Conservation (phyloP, 2,329 filamentous ascomycete genomes). For the Elsinoe fawcettii region DNA sequence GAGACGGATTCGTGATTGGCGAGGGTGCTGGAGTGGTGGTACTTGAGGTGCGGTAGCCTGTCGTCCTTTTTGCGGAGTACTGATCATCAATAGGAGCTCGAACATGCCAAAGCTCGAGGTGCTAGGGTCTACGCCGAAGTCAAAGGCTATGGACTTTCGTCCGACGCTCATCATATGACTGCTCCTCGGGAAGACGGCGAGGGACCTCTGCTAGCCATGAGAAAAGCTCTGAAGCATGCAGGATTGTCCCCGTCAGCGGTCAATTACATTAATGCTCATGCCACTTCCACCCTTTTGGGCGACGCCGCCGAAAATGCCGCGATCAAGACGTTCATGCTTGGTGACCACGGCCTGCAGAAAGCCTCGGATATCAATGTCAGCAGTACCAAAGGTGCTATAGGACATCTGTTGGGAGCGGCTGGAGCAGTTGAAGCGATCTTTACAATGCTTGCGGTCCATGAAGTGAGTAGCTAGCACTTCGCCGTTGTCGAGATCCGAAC, state of each 20-base stretch:
- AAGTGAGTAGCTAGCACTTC: slow-evolving; percentile 50
- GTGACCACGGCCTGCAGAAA: slow-evolving; percentile 55
- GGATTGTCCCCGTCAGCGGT: slow-evolving; percentile 60
- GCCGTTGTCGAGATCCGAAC: not conserved
- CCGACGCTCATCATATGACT: slow-evolving; percentile 90
- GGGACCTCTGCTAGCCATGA: slow-evolving; percentile 81
- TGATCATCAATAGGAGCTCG: slow-evolving; percentile 52
- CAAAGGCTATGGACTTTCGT: slow-evolving; percentile 80
- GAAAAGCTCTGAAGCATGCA: slow-evolving; percentile 67
- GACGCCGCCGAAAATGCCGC: slow-evolving; percentile 83
- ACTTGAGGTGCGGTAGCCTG: slow-evolving; percentile 53
- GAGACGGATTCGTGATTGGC: slow-evolving; percentile 83
- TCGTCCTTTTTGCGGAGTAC: not conserved
- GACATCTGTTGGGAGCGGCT: slow-evolving; percentile 84
- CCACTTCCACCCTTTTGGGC: slow-evolving; percentile 77
- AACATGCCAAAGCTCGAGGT: slow-evolving; percentile 72
- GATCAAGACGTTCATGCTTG: slow-evolving; percentile 69
- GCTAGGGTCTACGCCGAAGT: slow-evolving; percentile 84
- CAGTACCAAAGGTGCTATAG: slow-evolving; percentile 88
- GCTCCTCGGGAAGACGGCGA: slow-evolving; percentile 75
- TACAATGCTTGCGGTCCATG: slow-evolving; percentile 65
- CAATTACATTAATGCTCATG: slow-evolving; percentile 93
- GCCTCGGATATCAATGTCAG: slow-evolving; percentile 69
- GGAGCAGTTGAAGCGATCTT: slow-evolving; percentile 88
- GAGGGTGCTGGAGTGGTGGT: slow-evolving; percentile 85